Conservation (phyloP, 495 filamentous ascomycete genomes). For the Daldinia loculata region DNA sequence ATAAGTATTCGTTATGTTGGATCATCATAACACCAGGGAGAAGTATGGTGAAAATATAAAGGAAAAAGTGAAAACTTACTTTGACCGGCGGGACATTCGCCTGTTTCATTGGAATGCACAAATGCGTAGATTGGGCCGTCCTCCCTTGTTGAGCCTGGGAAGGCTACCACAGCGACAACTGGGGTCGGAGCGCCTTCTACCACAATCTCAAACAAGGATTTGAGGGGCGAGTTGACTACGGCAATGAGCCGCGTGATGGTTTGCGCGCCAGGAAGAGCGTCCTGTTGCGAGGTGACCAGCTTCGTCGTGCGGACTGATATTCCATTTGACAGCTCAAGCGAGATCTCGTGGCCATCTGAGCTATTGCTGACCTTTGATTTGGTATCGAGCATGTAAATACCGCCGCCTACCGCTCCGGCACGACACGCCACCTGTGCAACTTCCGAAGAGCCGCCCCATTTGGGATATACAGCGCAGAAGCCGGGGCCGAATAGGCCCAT, state of each 20-base stretch:
- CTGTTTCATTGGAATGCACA: constrained; percentile 84
- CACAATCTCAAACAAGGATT: constrained; percentile 70
- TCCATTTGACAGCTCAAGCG: constrained; percentile 66
- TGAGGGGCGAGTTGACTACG: constrained; percentile 73
- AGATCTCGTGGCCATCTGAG: constrained; percentile 43
- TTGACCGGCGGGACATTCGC: constrained; percentile 86
- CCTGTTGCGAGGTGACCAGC: constrained; percentile 60
- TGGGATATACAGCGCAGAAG: constrained; percentile 84
- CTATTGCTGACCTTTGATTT: constrained; percentile 22
- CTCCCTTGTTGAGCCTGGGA: constrained; percentile 64
- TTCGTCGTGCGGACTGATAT: constrained; percentile 65
- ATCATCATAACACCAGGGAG: constrained; percentile 71
- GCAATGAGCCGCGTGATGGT: constrained; percentile 60
- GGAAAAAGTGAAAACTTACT: constrained; percentile 67
- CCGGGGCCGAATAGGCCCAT: constrained; percentile 87
- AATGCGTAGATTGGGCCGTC: constrained; percentile 73
- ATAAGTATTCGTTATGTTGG: constrained; percentile 90
- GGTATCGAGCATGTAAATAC: constrained; percentile 83
- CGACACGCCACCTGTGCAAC: constrained; percentile 92
- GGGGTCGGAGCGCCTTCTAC: constrained; percentile 78
- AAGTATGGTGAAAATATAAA: constrained; percentile 21
- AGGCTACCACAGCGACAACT: constrained; percentile 76
- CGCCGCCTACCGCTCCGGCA: constrained; percentile 90
- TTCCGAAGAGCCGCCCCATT: constrained; percentile 94
- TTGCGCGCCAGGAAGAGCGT: constrained; percentile 34